Conservation (phyloP, 352 stramenopile genomes). For the Phytopythium aichiense region DNA sequence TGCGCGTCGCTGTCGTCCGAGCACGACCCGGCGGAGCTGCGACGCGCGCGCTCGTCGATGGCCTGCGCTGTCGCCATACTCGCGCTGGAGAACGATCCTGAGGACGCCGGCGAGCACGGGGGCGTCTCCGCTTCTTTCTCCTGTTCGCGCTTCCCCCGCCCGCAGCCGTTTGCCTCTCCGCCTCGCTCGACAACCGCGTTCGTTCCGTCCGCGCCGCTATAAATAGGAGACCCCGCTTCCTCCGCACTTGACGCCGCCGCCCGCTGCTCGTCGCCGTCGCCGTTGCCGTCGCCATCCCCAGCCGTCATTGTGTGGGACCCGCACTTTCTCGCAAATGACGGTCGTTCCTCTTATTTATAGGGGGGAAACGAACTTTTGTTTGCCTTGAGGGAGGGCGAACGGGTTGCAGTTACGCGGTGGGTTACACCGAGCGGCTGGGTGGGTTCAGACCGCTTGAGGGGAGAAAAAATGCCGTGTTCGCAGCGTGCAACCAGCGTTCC, state of each 20-base stretch:
- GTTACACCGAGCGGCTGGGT: background rate
- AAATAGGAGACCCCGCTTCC: background rate
- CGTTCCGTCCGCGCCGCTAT: background rate
- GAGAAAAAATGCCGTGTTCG: background rate
- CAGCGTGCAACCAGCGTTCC: too few relatives aligned
- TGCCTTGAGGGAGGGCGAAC: background rate
- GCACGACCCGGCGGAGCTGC: conserved; percentile 23
- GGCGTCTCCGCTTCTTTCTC: background rate
- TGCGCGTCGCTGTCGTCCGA: conserved; percentile 22
- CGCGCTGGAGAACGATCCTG: background rate
- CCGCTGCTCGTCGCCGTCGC: background rate
- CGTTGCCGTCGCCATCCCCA: background rate
- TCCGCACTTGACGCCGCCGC: background rate
- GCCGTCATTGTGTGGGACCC: too few relatives aligned
- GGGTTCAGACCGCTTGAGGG: background rate
- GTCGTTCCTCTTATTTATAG: conserved; percentile 2
- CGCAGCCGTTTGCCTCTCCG: background rate
- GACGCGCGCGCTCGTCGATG: conserved; percentile 7
- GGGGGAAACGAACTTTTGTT: background rate
- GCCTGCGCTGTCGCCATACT: background rate
- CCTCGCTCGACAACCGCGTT: background rate
- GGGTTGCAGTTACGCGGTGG: background rate
- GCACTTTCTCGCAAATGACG: background rate
- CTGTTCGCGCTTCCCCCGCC: background rate
- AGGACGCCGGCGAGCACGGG: background rate